Conservation (phyloP, 2,329 filamentous ascomycete genomes). For the Fonsecaea nubica region DNA sequence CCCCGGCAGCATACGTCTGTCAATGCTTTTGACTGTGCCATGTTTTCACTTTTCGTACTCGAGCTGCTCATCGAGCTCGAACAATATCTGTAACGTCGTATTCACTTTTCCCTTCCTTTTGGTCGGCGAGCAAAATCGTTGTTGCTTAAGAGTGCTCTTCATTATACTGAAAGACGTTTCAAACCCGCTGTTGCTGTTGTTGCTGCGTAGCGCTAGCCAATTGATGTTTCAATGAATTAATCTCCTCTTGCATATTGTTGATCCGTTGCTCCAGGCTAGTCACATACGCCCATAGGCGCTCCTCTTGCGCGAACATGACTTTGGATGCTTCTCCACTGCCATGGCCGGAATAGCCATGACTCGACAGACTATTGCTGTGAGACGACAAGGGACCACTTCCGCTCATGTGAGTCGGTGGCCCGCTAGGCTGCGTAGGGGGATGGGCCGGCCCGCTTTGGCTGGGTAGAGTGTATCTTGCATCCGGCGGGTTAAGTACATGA, state of each 20-base stretch:
- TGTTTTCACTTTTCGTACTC: conserved; percentile 11
- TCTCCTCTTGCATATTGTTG: conserved; percentile 50
- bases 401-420: conserved; percentile 46
- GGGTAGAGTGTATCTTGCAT: conserved; percentile 53
- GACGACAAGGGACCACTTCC: conserved; percentile 40
- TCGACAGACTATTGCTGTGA: conserved; percentile 44
- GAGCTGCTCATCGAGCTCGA: neutral
- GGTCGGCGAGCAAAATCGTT: conserved; percentile 20
- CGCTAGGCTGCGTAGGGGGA: conserved; percentile 43
- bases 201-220: conserved; percentile 42
- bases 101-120: conserved; percentile 12
- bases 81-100: conserved; percentile 1
- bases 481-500: conserved; percentile 51
- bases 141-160: conserved; percentile 14
- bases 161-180: neutral
- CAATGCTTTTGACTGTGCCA: conserved; percentile 25
- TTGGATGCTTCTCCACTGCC: conserved; percentile 42
- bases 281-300: conserved; percentile 54
- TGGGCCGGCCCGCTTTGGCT: conserved; percentile 46
- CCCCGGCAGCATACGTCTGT: conserved; percentile 13
- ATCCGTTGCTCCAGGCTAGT: conserved; percentile 52
- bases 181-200: conserved; percentile 27
- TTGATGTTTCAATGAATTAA: conserved; percentile 50
- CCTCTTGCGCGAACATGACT: conserved; percentile 43
- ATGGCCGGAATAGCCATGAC: conserved; percentile 42